These are phyloP conservation scores for Colletotrichum sp. DNA, from an alignment of 2,329 filamentous ascomycete species.

Conservation along the genomic window DNA sequence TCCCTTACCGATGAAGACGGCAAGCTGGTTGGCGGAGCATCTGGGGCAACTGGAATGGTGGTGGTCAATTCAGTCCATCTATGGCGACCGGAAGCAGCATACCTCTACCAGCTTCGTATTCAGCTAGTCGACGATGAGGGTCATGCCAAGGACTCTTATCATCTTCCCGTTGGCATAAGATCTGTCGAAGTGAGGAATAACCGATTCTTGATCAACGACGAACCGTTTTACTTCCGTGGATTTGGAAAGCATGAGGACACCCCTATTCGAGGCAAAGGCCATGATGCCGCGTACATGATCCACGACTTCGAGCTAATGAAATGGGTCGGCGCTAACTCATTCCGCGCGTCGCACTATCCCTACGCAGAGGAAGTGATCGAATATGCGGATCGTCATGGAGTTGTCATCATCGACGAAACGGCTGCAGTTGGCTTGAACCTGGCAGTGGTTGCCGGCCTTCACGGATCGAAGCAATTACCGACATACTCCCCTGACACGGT, in stretches of 20 bases:
- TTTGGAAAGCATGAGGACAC: slow-evolving; percentile 34
- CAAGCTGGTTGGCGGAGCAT: neutral
- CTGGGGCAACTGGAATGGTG: slow-evolving; percentile 11
- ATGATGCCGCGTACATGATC: slow-evolving; percentile 33
- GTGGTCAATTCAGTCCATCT: slow-evolving; percentile 22
- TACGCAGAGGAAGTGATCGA: slow-evolving; percentile 32
- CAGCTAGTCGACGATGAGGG: slow-evolving; percentile 14
- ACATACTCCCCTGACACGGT: slow-evolving; percentile 24
- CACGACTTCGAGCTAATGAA: slow-evolving; percentile 33
- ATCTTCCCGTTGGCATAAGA: slow-evolving; percentile 25
- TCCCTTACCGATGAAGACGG: neutral
- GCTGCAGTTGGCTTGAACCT: slow-evolving; percentile 31
- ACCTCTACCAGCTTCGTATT: slow-evolving; percentile 28
- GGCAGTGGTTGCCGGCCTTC: slow-evolving; percentile 18
- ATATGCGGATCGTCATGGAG: slow-evolving; percentile 31
- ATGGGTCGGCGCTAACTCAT: slow-evolving; percentile 35
- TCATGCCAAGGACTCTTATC: slow-evolving; percentile 23
- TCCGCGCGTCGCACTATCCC: slow-evolving; percentile 33
- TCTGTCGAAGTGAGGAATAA: slow-evolving; percentile 23
- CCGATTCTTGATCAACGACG: slow-evolving; percentile 30
- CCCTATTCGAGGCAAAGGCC: slow-evolving; percentile 30
- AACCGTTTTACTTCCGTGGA: slow-evolving; percentile 33
- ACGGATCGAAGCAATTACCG: neutral
- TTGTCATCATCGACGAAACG: slow-evolving; percentile 32
- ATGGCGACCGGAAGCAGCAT: slow-evolving; percentile 31